Base-by-base conservation (phyloP, 495 filamentous ascomycete species). In the Penicillium simplicissimum region DNA sequence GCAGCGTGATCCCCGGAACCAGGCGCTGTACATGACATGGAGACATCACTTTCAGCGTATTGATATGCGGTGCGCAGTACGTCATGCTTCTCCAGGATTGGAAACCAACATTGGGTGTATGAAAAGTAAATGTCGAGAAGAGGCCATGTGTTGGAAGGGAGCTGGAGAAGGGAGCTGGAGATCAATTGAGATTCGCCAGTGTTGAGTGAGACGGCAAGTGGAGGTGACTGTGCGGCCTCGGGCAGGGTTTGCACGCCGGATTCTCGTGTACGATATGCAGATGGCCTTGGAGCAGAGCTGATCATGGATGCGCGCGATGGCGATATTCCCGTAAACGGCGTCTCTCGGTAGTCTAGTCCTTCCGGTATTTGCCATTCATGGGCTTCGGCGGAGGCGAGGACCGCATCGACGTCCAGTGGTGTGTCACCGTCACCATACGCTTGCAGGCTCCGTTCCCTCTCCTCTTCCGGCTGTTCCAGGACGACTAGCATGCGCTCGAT, bases 21-120 rank as follows among this genome's bases (percentile, higher is more conserved):
- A 1, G 78, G 55, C 13, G 64, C 58, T 23, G 69, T 57, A 10
- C 66, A 42, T 3, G 72, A 64, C 17, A 72, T 47, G 31, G 59
- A 67, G 6, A 74, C 67, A 31, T 77, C 70, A 21, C 79, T 72
- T 45, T 80, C 76, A 45, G 77, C 74, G 67, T 80, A 66, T 38
- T 73, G 74, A 58, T 81, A 82, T 19, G 77, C 74, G 2, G 78
- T 74, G 37, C 80, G 79, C 34, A 85, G 73, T 15, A 90, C 74
- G 58, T 85, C 84, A 62, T 89, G 84, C 65, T 89, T 90, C 60
- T 90, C 87, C 21, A 87, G 74, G 51, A 92, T 88, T 8, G 89
- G 89, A 36, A 91, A 82, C 88, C 88, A 92, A 33, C 80, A 83
- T 69, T 90, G 86, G 0, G 88, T 91, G 62, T 88, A 90, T 11